A percentile compares a stretch with the other conserved stretches of the same genome.
Evolutionary conservation across 257 asterid species (phyloP).

Genomic region (Ajuga chamaepitys): DNA sequence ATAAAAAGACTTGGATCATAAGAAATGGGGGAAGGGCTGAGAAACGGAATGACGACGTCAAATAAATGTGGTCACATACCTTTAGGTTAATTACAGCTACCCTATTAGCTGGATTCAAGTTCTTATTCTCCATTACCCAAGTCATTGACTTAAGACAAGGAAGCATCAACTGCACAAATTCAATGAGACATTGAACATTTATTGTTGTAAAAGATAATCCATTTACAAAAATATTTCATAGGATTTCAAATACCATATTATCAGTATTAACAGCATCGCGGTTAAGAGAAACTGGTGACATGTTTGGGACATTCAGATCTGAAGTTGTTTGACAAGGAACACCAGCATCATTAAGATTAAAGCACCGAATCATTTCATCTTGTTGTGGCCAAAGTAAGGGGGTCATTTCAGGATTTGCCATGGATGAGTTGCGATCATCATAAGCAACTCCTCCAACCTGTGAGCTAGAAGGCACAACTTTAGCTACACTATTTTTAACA

Average conservation of each 20-base stretch:
- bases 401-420: slow-evolving; percentile 36
- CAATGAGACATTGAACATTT: slow-evolving; percentile 6
- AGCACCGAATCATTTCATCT: slow-evolving; percentile 48
- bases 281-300: slow-evolving; percentile 56
- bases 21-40: no score
- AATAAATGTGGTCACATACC: slow-evolving; percentile 37
- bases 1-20: neutral
- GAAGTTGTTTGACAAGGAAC: slow-evolving; percentile 34
- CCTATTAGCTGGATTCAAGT: slow-evolving; percentile 50
- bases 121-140: slow-evolving; percentile 89
- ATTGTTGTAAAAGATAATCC: neutral
- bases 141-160: slow-evolving; percentile 94
- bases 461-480: slow-evolving; percentile 45
- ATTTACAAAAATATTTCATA: slow-evolving; percentile 10
- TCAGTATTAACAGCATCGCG: slow-evolving; percentile 43
- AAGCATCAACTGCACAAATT: slow-evolving; percentile 45
- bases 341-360: slow-evolving; percentile 60
- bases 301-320: slow-evolving; percentile 36
- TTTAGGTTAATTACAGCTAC: slow-evolving; percentile 81
- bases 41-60: neutral
- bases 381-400: slow-evolving; percentile 78
- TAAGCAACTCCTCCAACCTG: slow-evolving; percentile 41
- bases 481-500: slow-evolving; percentile 57
- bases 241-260: slow-evolving; percentile 45
- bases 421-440: slow-evolving; percentile 45